A percentile compares a stretch with the other conserved stretches of the same genome.
phyloP scores from a whole-genome alignment of 2,329 filamentous ascomycete genomes.

The Hypoxylon sp. region DNA sequence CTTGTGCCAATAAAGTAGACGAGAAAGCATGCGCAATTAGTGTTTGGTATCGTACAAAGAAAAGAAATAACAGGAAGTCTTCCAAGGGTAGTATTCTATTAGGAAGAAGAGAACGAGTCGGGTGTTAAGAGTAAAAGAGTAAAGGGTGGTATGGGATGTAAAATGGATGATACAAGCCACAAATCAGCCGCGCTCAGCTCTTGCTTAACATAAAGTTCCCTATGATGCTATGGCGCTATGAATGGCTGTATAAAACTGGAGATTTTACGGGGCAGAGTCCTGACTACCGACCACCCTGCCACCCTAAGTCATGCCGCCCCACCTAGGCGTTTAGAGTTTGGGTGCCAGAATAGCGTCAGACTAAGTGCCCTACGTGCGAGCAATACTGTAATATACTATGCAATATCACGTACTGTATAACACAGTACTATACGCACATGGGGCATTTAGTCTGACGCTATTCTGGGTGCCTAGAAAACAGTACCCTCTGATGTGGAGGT shows the following conservation, averaged over 20 bases:
- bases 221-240: conserved; percentile 39
- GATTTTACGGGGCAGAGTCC: conserved; percentile 24
- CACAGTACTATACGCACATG: too few relatives aligned
- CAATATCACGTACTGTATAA: too few relatives aligned
- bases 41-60: conserved; percentile 22
- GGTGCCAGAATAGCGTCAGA: too few relatives aligned
- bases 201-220: conserved; percentile 15
- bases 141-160: conserved; percentile 28
- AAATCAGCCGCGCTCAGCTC: conserved; percentile 38
- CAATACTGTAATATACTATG: too few relatives aligned
- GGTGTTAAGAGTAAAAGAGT: conserved; percentile 15
- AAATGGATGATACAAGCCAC: conserved; percentile 38
- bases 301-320: conserved; percentile 22
- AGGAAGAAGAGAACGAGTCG: conserved; percentile 17
- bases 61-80: conserved; percentile 20
- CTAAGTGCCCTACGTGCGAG: too few relatives aligned
- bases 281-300: conserved; percentile 13
- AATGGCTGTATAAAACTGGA: conserved; percentile 26
- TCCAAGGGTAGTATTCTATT: conserved; percentile 18
- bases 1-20: conserved; percentile 21
- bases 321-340: conserved; percentile 18
- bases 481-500: conserved; percentile 9
- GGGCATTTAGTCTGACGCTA: not conserved
- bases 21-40: conserved; percentile 19
- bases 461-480: conserved; percentile 8